phyloP scores from a whole-genome alignment of 192 early-diverging fungal species.

The Borealophlyctis nickersoniae region DNA sequence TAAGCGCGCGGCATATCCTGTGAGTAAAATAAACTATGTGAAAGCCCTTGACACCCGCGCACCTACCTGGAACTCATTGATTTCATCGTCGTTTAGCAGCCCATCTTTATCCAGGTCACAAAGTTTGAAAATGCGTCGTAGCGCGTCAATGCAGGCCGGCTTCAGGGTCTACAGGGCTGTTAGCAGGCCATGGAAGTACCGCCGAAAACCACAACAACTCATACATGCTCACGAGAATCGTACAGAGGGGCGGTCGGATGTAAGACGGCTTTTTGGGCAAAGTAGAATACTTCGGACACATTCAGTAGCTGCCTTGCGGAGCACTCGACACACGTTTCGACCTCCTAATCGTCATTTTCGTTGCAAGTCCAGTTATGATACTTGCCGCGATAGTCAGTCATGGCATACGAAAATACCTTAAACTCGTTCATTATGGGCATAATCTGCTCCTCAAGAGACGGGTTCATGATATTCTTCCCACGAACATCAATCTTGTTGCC shows the following conservation, averaged over 20 bases:
- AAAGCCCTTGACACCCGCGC: not conserved
- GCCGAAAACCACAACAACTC: conserved; percentile 5
- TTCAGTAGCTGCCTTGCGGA: conserved; percentile 93
- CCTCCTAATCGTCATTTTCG: conserved; percentile 60
- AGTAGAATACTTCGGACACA: conserved; percentile 99
- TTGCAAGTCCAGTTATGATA: not conserved
- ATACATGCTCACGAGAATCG: conserved; percentile 87
- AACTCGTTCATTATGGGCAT: conserved; percentile 99
- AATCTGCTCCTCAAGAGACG: conserved; percentile 88
- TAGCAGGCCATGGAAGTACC: not conserved
- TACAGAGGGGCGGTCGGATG: conserved; percentile 97
- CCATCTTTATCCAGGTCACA: conserved; percentile 96
- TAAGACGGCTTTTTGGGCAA: conserved; percentile 98
- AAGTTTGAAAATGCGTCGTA: conserved; percentile 89
- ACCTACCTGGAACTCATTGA: conserved; percentile 92
- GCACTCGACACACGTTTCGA: conserved; percentile 98
- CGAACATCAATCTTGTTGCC: conserved; percentile 90
- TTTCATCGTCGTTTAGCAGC: conserved; percentile 84
- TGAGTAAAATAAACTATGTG: conserved; percentile 12
- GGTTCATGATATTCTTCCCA: conserved; percentile 79
- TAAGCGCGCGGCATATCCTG: too few relatives aligned
- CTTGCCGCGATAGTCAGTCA: not conserved
- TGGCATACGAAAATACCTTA: conserved; percentile 69
- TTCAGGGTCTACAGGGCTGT: conserved; percentile 62
- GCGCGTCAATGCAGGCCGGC: conserved; percentile 84